Evolutionary conservation across 306 rosid species (phyloP).

Genomic region (Citrullus mucosospermus): DNA sequence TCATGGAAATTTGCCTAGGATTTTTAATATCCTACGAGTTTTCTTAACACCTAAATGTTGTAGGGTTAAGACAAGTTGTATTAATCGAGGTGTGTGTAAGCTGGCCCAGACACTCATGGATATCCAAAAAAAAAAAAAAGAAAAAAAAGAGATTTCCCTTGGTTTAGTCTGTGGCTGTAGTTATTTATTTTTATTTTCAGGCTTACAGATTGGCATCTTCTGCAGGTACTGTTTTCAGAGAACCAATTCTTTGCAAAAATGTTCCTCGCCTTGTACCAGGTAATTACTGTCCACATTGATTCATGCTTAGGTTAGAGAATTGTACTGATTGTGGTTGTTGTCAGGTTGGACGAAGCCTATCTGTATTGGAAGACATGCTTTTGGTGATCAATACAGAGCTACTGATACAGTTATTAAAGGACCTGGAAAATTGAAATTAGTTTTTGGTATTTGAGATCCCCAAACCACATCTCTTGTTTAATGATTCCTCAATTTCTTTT

Average conservation of each 20-base stretch:
- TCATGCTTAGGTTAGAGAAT: background rate
- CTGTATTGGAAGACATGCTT: constrained; percentile 98
- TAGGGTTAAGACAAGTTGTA: no score
- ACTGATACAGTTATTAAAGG: constrained; percentile 88
- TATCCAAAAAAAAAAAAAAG: no score
- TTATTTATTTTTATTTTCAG: background rate
- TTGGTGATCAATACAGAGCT: constrained; percentile 93
- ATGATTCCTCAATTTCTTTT: background rate
- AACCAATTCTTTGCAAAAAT: constrained; percentile 93
- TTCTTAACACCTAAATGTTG: no score
- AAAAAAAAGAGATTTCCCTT: background rate
- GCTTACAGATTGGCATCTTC: background rate
- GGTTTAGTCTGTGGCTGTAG: background rate
- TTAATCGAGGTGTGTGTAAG: no score
- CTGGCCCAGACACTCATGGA: no score
- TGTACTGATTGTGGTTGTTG: constrained; percentile 11
- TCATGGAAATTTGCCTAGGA: no score
- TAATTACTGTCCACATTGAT: constrained; percentile 17
- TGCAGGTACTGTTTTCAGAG: constrained; percentile 96
- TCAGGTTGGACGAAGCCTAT: constrained; percentile 92
- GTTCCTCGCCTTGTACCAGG: constrained; percentile 96
- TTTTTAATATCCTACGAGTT: no score
- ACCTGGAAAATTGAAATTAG: constrained; percentile 75
- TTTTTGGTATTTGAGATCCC: constrained; percentile 41
- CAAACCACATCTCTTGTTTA: background rate